Base-by-base conservation (phyloP, 805 yeast species). In the Wickerhamomyces alni region DNA sequence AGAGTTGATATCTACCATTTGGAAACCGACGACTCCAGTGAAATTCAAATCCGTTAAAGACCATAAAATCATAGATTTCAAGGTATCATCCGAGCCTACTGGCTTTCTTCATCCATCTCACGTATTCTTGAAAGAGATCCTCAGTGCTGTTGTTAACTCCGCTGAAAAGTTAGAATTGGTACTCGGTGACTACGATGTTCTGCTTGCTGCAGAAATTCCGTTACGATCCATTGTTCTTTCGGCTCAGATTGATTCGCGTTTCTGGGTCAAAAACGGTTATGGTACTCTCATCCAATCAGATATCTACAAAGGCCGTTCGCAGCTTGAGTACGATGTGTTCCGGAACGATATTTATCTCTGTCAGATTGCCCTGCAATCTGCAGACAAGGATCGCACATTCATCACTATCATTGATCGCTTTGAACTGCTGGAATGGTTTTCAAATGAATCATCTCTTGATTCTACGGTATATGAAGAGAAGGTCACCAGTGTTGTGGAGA, bases 211-310 rank as follows among this genome's bases (percentile, higher is more conserved):
- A 0, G 87, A 81, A 55, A 65, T 71, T 37, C 69, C 82, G 0
- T 55, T 83, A 36, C 69, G 83, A 54, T 71, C 81, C 13, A 62
- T 79, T 25, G 87, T 80, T 1, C 61, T 82, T 24, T 69, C 74
- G 16, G 61, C 80, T 4, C 91, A 83, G 51, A 74, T 81, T 3
- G 71, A 70, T 26, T 62, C 74, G 2, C 84, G 84, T 1, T 76
- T 74, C 44, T 83, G 93, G 93, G 72, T 83, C 3, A 71, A 91
- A 61, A 83, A 83, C 51, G 93, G 93, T 17, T 52, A 65, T 38
- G 67, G 74, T 6, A 74, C 70, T 2, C 57, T 75, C 4, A 66
- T 71, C 32, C 78, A 77, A 46, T 72, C 79, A 0, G 54, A 70
- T 1, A 59, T 71, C 13, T 77, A 79, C 45, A 63, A 63, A 39